A percentile compares a stretch with the other conserved stretches of the same genome.
Evolutionary conservation across 306 rosid genomes (phyloP).

Genomic region (Aeschynomene evenia): DNA sequence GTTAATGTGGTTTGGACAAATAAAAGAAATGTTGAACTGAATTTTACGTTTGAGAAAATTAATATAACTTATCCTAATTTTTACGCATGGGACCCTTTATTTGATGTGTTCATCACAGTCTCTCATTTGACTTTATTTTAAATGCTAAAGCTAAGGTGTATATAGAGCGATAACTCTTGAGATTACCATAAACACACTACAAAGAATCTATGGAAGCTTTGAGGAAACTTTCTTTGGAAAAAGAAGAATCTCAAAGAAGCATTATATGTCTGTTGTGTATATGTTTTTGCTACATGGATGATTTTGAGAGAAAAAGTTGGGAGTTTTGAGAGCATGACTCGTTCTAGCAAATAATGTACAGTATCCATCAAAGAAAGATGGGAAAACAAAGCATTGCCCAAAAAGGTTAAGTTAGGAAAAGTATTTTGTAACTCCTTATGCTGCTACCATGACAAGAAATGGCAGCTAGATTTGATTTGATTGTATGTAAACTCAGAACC

Average conservation of each 20-base stretch:
- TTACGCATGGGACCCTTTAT: no score
- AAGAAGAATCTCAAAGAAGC: background rate
- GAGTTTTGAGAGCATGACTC: background rate
- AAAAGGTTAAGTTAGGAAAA: conserved; percentile 40
- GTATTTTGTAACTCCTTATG: conserved; percentile 36
- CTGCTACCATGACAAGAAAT: conserved; percentile 29
- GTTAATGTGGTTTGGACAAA: no score
- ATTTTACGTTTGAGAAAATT: no score
- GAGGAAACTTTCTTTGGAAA: background rate
- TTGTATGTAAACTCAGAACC: conserved; percentile 29
- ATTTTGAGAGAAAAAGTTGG: conserved; percentile 15
- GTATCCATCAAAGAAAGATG: background rate
- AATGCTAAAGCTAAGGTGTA: no score
- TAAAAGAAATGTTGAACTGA: no score
- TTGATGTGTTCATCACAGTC: background rate
- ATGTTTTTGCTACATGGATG: conserved; percentile 35
- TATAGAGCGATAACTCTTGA: background rate
- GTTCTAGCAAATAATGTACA: conserved; percentile 42
- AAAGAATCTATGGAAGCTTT: background rate
- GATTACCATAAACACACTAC: background rate
- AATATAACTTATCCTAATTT: no score
- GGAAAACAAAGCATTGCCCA: background rate
- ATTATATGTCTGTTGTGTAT: conserved; percentile 2
- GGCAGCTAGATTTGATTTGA: conserved; percentile 27
- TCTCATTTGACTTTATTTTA: no score